Percentiles rank a stretch among this genome's conserved stretches.
phyloP scores from a whole-genome alignment of 345 rosid genomes.

The Melaleuca quinquenervia region DNA sequence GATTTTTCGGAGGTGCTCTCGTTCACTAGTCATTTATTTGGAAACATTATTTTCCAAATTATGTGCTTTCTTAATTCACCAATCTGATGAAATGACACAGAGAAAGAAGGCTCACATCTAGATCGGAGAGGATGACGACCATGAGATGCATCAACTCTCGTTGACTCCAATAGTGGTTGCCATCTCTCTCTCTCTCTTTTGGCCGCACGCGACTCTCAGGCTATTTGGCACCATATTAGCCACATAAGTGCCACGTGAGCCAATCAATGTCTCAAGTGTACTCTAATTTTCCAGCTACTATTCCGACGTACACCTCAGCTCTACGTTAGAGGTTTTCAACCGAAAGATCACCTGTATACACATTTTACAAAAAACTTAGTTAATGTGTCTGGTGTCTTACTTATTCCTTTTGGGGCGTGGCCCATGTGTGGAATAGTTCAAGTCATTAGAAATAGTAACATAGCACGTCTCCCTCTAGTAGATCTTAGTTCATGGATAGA shows the following conservation, averaged over 20 bases:
- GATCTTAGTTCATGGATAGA: too few species aligned
- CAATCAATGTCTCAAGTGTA: neutral
- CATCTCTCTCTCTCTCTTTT: neutral
- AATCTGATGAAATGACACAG: neutral
- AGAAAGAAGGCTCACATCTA: neutral
- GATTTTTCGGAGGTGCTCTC: neutral
- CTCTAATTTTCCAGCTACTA: neutral
- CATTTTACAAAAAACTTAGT: neutral
- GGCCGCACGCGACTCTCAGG: neutral
- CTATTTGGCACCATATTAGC: neutral
- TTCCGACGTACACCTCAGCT: neutral
- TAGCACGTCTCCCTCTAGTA: neutral
- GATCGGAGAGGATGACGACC: neutral
- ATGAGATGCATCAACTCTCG: neutral
- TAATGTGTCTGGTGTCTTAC: too few species aligned
- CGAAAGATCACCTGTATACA: neutral
- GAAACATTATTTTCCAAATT: neutral
- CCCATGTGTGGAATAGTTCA: neutral
- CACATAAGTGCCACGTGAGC: neutral
- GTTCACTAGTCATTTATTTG: neutral
- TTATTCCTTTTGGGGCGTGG: neutral
- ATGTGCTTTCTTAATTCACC: neutral
- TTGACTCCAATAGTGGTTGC: neutral
- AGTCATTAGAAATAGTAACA: neutral
- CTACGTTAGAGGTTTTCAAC: neutral